These are phyloP conservation scores for Podaxis rugospora DNA, from an alignment of 768 basidiomycete species.

Conservation along the genomic window DNA sequence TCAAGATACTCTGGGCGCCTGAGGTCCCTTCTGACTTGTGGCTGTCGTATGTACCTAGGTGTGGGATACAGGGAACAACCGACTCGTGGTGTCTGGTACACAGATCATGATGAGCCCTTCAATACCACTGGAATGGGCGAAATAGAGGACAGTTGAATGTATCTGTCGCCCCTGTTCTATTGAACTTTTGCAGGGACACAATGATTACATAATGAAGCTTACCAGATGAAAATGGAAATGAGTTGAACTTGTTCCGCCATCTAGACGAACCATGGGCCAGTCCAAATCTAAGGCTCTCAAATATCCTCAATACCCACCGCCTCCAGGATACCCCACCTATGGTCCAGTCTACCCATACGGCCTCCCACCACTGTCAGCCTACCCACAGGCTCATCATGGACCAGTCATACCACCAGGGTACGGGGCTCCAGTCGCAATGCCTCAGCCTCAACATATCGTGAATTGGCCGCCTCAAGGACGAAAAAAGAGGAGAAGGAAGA, in stretches of 20 bases:
- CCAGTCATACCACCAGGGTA: conserved; percentile 17
- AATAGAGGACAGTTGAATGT: neutral
- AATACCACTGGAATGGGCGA: neutral
- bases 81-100: conserved; percentile 17
- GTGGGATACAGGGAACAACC: conserved; percentile 20
- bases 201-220: conserved; percentile 6
- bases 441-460: conserved; percentile 16
- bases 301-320: conserved; percentile 2
- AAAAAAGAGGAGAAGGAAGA: conserved; percentile 12
- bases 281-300: conserved; percentile 6
- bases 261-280: conserved; percentile 8
- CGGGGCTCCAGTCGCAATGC: conserved; percentile 14
- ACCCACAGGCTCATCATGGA: conserved; percentile 12
- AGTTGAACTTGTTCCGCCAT: conserved; percentile 1
- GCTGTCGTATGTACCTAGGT: conserved; percentile 13
- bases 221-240: conserved; percentile 3
- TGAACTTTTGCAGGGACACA: neutral
- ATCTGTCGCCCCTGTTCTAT: neutral
- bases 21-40: neutral
- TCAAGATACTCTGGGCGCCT: neutral
- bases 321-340: conserved; percentile 7
- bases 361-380: neutral
- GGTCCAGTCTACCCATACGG: conserved; percentile 6
- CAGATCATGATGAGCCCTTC: conserved; percentile 11
- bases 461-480: conserved; percentile 18